Conservation (phyloP, 2,329 filamentous ascomycete genomes). For the Biscogniauxia sp. region DNA sequence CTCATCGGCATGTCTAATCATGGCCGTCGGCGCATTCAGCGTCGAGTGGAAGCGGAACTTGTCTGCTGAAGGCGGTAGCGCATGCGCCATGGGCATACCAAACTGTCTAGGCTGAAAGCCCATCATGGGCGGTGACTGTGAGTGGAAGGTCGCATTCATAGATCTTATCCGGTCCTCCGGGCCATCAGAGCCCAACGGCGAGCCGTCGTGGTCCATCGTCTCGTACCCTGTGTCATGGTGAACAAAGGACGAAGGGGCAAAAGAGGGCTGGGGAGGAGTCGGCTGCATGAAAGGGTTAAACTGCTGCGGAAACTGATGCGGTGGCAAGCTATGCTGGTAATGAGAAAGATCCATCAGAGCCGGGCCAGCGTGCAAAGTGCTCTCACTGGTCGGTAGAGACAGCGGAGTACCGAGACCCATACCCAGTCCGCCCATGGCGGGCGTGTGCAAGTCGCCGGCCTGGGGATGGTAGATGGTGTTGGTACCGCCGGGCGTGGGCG, state of each 20-base stretch:
- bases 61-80: slow-evolving; percentile 55
- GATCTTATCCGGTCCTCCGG: slow-evolving; percentile 51
- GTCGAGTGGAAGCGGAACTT: slow-evolving; percentile 89
- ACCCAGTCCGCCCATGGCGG: slow-evolving; percentile 63
- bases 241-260: slow-evolving; percentile 76
- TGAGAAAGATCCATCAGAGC: slow-evolving; percentile 63
- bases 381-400: slow-evolving; percentile 70
- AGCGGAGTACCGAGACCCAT: slow-evolving; percentile 80
- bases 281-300: slow-evolving; percentile 70
- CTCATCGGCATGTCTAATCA: slow-evolving; percentile 86
- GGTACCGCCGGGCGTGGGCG: slow-evolving; percentile 77
- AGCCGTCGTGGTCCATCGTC: slow-evolving; percentile 71
- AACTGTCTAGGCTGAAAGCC: slow-evolving; percentile 54
- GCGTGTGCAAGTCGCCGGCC: slow-evolving; percentile 84
- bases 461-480: slow-evolving; percentile 80
- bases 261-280: slow-evolving; percentile 57
- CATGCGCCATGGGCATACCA: slow-evolving; percentile 43
- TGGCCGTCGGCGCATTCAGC: slow-evolving; percentile 90
- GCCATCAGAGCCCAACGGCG: slow-evolving; percentile 60
- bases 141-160: slow-evolving; percentile 60
- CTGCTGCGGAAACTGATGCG: slow-evolving; percentile 62
- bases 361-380: slow-evolving; percentile 58
- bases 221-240: slow-evolving; percentile 81
- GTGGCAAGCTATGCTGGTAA: slow-evolving; percentile 57
- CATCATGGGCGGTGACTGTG: slow-evolving; percentile 58